phyloP scores from a whole-genome alignment of 371 early-diverging fungal species.

The Mortierella sp. region DNA sequence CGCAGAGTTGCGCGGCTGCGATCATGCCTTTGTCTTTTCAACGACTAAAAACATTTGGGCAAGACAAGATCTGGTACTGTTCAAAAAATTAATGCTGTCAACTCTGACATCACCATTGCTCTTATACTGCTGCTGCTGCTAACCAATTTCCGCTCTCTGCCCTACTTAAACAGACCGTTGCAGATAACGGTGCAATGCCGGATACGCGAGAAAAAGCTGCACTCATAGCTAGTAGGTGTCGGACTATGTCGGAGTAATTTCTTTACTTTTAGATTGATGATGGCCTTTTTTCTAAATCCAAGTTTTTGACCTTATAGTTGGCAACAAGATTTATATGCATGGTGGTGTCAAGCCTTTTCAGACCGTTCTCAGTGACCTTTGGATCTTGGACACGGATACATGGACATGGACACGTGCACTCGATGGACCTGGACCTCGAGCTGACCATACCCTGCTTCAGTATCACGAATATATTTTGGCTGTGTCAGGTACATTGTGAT shows the following conservation, averaged over 20 bases:
- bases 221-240: conserved; percentile 34
- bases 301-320: conserved; percentile 19
- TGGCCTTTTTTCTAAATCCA: neutral
- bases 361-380: conserved; percentile 42
- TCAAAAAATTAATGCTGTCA: neutral
- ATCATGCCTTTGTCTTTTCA: conserved; percentile 49
- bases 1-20: conserved; percentile 34
- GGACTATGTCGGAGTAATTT: neutral
- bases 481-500: conserved; percentile 27
- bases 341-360: conserved; percentile 53
- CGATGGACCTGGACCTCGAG: conserved; percentile 49
- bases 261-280: too few relatives aligned
- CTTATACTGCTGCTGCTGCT: neutral
- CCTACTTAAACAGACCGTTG: conserved; percentile 16
- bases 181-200: conserved; percentile 24
- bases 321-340: conserved; percentile 47
- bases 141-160: neutral
- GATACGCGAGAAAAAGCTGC: conserved; percentile 52
- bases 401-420: conserved; percentile 48
- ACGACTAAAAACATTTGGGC: conserved; percentile 23
- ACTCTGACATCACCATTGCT: neutral
- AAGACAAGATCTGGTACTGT: conserved; percentile 33
- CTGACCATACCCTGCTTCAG: conserved; percentile 47
- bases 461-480: conserved; percentile 52
- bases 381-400: conserved; percentile 43